Evolutionary conservation across 148 eudicot genomes (phyloP), one percentile per base, ranked within the genome.

Genomic region (Diospyros kaki): DNA sequence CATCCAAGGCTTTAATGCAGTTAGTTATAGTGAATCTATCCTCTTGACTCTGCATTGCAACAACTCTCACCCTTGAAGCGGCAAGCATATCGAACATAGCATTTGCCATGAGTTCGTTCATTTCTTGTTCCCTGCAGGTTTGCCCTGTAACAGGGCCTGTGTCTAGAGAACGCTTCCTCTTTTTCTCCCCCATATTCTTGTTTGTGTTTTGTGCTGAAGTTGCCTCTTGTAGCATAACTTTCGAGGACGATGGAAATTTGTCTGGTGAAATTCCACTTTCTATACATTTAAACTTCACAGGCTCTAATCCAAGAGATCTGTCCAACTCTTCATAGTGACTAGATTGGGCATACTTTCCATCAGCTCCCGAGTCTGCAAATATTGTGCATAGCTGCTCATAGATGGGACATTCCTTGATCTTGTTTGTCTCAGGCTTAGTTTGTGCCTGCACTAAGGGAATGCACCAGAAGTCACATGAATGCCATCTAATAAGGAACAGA

Each of bases 261-360:
- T 78, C 75, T 46, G 38, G 63, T 4, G 74, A 79, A 51, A 74
- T 83, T 66, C 74, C 87, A 66, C 70, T 77, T 66, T 82, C 86
- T 39, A 41, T 70, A 67, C n/a, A 64, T 56, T 55, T 56, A 55
- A 75, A 56, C 54, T 63, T 67, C 46, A 53, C 64, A 28, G 69
- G 73, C 40, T 77, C 77, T 51, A 40, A 58, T 1, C 17, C 75
- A 9, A 14, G 72, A 14, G 88, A 45, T 77, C 82, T 88, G 79
- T 82, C 84, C 61, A 89, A 50, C 58, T 73, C 90, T 80, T 76
- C 89, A 60, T 89, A 91, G 80, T 91, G 94, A 77, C 97, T 92
- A 50, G 97, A 92, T 72, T 90, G 97, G 53, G 97, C 97, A 81
- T 88, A 92, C 76, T 85, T 85, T 12, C 97, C 97, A 50, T 86